Conservation (phyloP, 139 green algal genomes). For the Dunaliella sp. region DNA sequence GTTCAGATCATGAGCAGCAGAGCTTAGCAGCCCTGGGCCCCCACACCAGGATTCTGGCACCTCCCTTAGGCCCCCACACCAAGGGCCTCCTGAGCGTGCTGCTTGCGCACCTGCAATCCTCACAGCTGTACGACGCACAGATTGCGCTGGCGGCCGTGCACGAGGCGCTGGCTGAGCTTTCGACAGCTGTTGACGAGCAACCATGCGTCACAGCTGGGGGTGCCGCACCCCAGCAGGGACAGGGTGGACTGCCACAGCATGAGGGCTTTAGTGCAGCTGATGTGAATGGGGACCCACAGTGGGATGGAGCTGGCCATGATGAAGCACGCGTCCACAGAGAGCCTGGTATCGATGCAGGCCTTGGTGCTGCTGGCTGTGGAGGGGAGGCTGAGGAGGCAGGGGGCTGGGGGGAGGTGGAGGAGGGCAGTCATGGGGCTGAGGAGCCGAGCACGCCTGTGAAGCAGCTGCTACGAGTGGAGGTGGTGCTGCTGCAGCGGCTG, state of each 20-base stretch:
- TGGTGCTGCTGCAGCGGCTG: conserved; percentile 54
- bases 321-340: too few species aligned
- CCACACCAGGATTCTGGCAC: not conserved
- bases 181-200: too few species aligned
- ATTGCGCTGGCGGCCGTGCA: conserved; percentile 26
- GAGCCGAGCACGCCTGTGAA: not conserved
- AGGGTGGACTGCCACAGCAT: not conserved
- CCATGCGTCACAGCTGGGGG: too few species aligned
- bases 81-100: conserved; percentile 44
- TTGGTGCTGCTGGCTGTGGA: too few species aligned
- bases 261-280: not conserved
- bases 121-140: conserved; percentile 44
- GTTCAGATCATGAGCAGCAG: conserved; percentile 6
- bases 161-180: not conserved
- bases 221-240: not conserved
- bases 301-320: not conserved
- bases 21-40: too few species aligned
- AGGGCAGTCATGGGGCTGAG: not conserved
- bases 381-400: not conserved
- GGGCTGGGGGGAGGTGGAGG: not conserved
- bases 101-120: conserved; percentile 53
- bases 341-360: not conserved
- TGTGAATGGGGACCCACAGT: not conserved
- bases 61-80: not conserved
- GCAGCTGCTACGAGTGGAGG: conserved; percentile 50